Evolutionary conservation across 2,329 filamentous ascomycete species (phyloP), one percentile per base, ranked within the genome.

Genomic region (Diaporthe sp.): DNA sequence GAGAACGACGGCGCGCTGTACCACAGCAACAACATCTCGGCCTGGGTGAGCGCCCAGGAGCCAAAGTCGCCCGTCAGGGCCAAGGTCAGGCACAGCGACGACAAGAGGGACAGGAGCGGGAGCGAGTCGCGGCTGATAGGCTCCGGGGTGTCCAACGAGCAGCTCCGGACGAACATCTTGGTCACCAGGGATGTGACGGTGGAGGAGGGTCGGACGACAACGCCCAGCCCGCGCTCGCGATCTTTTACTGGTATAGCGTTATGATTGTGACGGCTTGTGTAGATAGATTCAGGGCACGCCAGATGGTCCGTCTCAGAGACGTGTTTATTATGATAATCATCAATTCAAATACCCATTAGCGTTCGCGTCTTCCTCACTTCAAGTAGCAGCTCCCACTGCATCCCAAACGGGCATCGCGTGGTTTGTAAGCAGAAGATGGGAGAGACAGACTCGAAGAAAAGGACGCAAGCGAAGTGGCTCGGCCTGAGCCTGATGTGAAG

Each of bases 21-120:
- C 19, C 74, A 76, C 55, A 70, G 57, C 62, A 62, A 73, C 13
- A 58, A 69, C 28, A 70, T 76, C 71, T 74, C 74, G 37, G 74
- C 74, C 3, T 76, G 74, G 74, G 74, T 76, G 53, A 76, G 74
- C 25, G 62, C 74, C 10, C 53, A 61, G 44, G 70, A 59, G 25
- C 61, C 55, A 42, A 65, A 46, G 7, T 65, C 72, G 4, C 74
- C 65, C 39, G 22, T 46, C 15, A 67, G 34, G 31, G 37, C 65
- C 5, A 57, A 58, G 25, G n/a, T 55, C 65, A 42, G 28, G n/a
- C 25, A 12, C 8, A 68, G 37, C 19, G 65, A 65, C 4, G 74
- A 74, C 34, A 28, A 4, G 6, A 68, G 49, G 28, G 65, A 55
- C 0, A 51, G 70, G 51, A 39, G 58, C 1, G 70, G 58, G 46